phyloP scores from a whole-genome alignment of 2,329 filamentous ascomycete species.

The Fusarium annulatum region DNA sequence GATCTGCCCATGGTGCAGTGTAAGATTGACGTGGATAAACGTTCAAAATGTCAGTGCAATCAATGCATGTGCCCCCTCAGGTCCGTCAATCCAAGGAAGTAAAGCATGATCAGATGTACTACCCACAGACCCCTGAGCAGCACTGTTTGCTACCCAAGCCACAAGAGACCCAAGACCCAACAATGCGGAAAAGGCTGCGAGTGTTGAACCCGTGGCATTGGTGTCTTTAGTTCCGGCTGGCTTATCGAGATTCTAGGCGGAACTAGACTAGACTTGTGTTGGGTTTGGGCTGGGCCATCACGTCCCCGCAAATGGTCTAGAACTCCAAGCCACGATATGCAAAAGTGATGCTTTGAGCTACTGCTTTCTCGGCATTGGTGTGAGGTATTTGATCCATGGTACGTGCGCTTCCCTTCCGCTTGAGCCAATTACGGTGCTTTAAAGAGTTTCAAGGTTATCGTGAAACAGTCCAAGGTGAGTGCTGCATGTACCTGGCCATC shows the following conservation, averaged over 20 bases:
- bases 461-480: background rate
- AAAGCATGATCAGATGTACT: background rate
- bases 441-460: background rate
- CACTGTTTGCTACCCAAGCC: background rate
- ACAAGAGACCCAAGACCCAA: background rate
- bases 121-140: background rate
- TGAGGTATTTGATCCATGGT: background rate
- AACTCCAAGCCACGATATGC: slow-evolving; percentile 10
- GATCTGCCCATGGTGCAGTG: background rate
- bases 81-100: background rate
- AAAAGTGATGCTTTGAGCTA: slow-evolving; percentile 4
- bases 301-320: slow-evolving; percentile 38
- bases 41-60: no score
- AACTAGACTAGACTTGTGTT: background rate
- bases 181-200: background rate
- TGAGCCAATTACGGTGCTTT: background rate
- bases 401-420: background rate
- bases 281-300: background rate
- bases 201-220: background rate
- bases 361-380: background rate
- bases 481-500: background rate
- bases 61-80: background rate
- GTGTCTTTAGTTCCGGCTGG: background rate
- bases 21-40: background rate
- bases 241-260: slow-evolving; percentile 6